Evolutionary conservation across 352 stramenopile genomes (phyloP).

Genomic region (Phytophthora hibernalis): DNA sequence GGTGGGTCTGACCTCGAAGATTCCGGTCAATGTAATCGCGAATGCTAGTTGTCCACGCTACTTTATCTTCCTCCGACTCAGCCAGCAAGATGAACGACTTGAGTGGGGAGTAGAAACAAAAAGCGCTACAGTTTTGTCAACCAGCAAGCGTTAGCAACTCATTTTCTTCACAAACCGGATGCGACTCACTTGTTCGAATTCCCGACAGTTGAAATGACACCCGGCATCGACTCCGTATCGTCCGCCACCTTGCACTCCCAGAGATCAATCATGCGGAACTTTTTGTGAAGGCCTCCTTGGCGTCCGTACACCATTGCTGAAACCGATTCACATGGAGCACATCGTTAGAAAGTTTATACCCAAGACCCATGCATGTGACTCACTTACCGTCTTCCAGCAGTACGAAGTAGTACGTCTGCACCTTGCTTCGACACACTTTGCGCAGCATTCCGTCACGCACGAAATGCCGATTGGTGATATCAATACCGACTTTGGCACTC

Average conservation of each 20-base stretch:
- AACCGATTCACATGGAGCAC: conserved; percentile 1
- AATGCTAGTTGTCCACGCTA: conserved; percentile 66
- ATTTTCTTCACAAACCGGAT: conserved; percentile 7
- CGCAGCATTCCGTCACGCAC: conserved; percentile 80
- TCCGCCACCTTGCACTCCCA: conserved; percentile 82
- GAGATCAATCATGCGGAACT: conserved; percentile 82
- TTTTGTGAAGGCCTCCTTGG: conserved; percentile 72
- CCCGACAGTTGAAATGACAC: conserved; percentile 67
- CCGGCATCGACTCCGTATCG: conserved; percentile 72
- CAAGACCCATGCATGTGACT: background rate
- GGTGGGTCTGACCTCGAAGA: conserved; percentile 53
- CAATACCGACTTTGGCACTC: conserved; percentile 68
- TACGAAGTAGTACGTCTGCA: conserved; percentile 87
- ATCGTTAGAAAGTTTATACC: background rate
- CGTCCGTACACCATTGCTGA: conserved; percentile 80
- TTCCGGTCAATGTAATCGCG: conserved; percentile 72
- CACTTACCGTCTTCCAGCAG: conserved; percentile 82
- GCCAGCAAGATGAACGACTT: conserved; percentile 90
- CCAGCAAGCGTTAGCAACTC: conserved; percentile 7
- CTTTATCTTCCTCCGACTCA: conserved; percentile 69
- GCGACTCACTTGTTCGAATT: conserved; percentile 72
- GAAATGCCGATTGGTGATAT: conserved; percentile 69
- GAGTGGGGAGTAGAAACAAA: conserved; percentile 86
- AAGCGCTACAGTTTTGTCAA: conserved; percentile 52
- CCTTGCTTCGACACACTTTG: conserved; percentile 89